Evolutionary conservation across 345 rosid species (phyloP).

Genomic region (Salix arbutifolia): DNA sequence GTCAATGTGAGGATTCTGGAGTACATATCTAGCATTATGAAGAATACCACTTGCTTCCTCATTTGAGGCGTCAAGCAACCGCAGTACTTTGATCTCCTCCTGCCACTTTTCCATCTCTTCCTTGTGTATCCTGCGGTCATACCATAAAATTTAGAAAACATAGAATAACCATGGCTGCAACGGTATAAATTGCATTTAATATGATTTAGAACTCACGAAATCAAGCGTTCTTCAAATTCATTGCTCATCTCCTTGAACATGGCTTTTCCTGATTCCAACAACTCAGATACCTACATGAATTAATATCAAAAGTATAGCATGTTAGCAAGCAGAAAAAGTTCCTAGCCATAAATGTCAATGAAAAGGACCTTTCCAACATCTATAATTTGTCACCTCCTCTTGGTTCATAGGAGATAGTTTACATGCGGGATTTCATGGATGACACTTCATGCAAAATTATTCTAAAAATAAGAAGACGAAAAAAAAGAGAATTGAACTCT

Average conservation of each 20-base stretch:
- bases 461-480: background rate
- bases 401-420: background rate
- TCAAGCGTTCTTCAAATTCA: slow-evolving; percentile 71
- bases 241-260: slow-evolving; percentile 73
- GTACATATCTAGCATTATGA: slow-evolving; percentile 56
- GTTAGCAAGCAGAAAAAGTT: background rate
- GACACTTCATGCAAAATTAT: background rate
- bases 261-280: slow-evolving; percentile 70
- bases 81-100: slow-evolving; percentile 70
- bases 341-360: background rate
- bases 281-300: slow-evolving; percentile 58
- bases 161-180: background rate
- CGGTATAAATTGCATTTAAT: background rate
- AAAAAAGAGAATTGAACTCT: background rate
- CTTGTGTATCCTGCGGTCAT: slow-evolving; percentile 56
- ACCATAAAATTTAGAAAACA: background rate
- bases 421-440: background rate
- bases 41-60: slow-evolving; percentile 60
- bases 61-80: slow-evolving; percentile 68
- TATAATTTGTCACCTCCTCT: background rate
- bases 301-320: background rate
- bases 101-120: slow-evolving; percentile 87
- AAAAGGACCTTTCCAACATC: background rate
- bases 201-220: slow-evolving; percentile 41
- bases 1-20: slow-evolving; percentile 54